Conservation (phyloP, 805 yeast genomes). For the Wickerhamiella dianesei region DNA sequence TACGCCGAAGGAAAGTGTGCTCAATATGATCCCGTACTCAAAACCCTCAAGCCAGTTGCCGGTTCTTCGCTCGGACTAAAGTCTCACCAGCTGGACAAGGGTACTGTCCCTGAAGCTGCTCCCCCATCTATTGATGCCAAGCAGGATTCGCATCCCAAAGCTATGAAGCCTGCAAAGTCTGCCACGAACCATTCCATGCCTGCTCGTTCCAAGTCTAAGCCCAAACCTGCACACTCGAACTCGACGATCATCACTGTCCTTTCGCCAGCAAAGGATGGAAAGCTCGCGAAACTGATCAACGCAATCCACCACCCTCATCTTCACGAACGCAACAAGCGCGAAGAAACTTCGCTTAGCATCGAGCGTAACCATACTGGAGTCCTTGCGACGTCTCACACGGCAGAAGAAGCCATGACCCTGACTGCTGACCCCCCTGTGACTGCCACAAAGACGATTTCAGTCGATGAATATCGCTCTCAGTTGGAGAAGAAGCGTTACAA, state of each 20-base stretch:
- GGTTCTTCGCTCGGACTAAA: background rate
- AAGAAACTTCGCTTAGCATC: no score
- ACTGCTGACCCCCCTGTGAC: slow-evolving; percentile 7
- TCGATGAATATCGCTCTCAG: slow-evolving; percentile 12
- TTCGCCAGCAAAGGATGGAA: background rate
- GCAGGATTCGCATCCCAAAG: no score
- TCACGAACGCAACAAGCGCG: no score
- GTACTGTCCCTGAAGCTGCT: no score
- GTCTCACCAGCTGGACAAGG: background rate
- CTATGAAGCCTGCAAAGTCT: no score
- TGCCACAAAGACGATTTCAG: slow-evolving; percentile 12
- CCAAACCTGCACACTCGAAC: background rate
- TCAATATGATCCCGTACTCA: slow-evolving; percentile 9
- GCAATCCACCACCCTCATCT: no score
- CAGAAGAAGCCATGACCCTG: slow-evolving; percentile 10
- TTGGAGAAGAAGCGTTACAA: slow-evolving; percentile 9
- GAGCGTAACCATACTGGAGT: background rate
- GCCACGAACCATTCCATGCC: background rate
- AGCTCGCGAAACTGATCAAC: background rate
- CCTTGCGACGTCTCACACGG: background rate
- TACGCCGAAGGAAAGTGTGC: slow-evolving; percentile 13
- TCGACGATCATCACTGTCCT: background rate
- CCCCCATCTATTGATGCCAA: no score
- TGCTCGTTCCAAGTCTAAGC: no score
- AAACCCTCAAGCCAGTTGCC: background rate